phyloP scores from a whole-genome alignment of 371 early-diverging fungal genomes.

The Zopfochytrium polystomum region DNA sequence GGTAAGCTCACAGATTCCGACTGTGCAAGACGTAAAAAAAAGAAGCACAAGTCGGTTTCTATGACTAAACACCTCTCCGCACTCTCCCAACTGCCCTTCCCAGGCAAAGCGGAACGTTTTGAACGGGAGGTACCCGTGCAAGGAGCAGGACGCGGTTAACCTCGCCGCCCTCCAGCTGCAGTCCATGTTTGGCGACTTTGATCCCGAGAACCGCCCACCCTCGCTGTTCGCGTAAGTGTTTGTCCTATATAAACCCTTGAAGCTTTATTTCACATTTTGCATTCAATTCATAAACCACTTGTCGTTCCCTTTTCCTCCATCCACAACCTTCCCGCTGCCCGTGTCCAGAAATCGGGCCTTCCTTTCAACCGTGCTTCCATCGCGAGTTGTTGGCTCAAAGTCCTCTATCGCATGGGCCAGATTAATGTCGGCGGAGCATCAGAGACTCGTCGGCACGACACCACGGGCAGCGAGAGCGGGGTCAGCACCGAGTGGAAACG shows the following conservation, averaged over 20 bases:
- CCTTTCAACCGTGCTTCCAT: constrained; percentile 31
- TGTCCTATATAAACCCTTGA: neutral
- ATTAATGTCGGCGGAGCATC: constrained; percentile 32
- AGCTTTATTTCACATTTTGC: neutral
- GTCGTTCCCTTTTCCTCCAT: neutral
- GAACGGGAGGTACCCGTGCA: constrained; percentile 47
- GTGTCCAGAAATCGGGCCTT: constrained; percentile 8
- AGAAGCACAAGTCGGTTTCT: neutral
- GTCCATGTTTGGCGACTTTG: constrained; percentile 40
- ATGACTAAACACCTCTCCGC: too few species aligned
- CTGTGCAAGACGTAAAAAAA: neutral
- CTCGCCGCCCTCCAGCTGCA: constrained; percentile 51
- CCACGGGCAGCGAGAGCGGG: constrained; percentile 20
- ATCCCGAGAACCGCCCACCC: constrained; percentile 31
- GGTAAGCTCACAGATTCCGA: constrained; percentile 20
- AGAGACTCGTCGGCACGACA: constrained; percentile 26
- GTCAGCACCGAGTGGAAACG: too few species aligned
- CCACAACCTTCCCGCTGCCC: neutral
- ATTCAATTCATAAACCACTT: neutral
- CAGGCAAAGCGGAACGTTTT: constrained; percentile 52
- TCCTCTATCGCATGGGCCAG: constrained; percentile 39
- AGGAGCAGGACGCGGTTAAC: constrained; percentile 37
- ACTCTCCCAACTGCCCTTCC: too few species aligned
- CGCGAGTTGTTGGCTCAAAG: constrained; percentile 24
- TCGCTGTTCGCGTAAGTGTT: constrained; percentile 43